These are phyloP conservation scores for Amaranthus hypochondriacus DNA, from an alignment of 148 eudicot species.

Conservation along the genomic window DNA sequence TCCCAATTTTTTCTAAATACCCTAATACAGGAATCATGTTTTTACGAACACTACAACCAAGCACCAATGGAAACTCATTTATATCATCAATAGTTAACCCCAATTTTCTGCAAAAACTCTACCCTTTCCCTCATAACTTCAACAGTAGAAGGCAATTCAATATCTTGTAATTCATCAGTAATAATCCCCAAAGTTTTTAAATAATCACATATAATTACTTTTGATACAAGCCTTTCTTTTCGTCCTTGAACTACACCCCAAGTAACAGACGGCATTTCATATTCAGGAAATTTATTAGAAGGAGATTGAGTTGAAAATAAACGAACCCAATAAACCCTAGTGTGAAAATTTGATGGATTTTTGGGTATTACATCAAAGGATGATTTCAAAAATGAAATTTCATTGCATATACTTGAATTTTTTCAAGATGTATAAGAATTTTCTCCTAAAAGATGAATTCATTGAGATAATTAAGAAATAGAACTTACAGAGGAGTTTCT, in stretches of 20 bases:
- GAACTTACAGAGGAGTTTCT: conserved; percentile 23
- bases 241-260: conserved; percentile 98
- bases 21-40: conserved; percentile 88
- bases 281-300: conserved; percentile 57
- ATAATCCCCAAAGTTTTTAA: conserved; percentile 69
- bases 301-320: conserved; percentile 51
- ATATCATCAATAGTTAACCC: conserved; percentile 78
- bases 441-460: conserved; percentile 37
- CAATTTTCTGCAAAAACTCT: conserved; percentile 84
- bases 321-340: conserved; percentile 28
- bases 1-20: conserved; percentile 80
- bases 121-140: conserved; percentile 94
- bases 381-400: not conserved
- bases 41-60: conserved; percentile 86
- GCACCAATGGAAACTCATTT: conserved; percentile 84
- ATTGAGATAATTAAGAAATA: conserved; percentile 22
- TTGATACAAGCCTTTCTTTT: conserved; percentile 78
- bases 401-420: not conserved
- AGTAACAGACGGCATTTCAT: conserved; percentile 91
- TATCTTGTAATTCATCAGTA: conserved; percentile 77
- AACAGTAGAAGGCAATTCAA: conserved; percentile 87
- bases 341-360: conserved; percentile 25
- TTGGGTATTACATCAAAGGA: conserved; percentile 25
- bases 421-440: conserved; percentile 14
- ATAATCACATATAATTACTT: conserved; percentile 85